These are phyloP conservation scores for Cyclospora cayetanensis DNA, from an alignment of 169 alveolate species.

Conservation along the genomic window DNA sequence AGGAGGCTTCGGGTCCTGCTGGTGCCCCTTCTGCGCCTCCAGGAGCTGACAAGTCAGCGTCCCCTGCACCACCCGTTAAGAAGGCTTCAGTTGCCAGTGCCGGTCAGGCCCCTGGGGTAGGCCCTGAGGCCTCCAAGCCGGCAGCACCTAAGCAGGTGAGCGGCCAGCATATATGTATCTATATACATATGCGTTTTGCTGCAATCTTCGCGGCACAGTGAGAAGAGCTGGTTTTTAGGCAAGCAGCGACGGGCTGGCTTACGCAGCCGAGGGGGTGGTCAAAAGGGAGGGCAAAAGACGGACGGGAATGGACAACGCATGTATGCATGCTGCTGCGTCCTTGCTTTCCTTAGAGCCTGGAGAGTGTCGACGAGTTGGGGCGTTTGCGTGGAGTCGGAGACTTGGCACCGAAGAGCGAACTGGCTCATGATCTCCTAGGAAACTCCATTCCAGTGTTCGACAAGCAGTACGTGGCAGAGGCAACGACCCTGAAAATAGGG, in stretches of 20 bases:
- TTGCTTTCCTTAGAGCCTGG: background rate
- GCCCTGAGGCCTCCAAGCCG: too few species aligned
- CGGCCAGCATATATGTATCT: background rate
- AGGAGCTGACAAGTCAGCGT: too few species aligned
- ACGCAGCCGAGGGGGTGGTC: too few species aligned
- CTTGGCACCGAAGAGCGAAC: constrained; percentile 51
- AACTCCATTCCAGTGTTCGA: constrained; percentile 47
- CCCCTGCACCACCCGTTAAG: too few species aligned
- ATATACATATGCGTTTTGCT: background rate
- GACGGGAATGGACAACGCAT: too few species aligned
- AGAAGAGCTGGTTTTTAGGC: background rate
- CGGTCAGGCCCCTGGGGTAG: too few species aligned
- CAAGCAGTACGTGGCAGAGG: constrained; percentile 40
- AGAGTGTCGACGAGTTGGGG: constrained; percentile 44
- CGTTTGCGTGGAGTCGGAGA: constrained; percentile 51
- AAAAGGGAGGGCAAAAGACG: too few species aligned
- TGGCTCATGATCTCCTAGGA: constrained; percentile 35
- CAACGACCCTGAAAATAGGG: too few species aligned
- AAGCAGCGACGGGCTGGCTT: background rate
- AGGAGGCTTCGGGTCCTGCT: background rate
- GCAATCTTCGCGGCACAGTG: background rate
- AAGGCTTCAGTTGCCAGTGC: too few species aligned
- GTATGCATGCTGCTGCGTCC: background rate
- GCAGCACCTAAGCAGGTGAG: background rate
- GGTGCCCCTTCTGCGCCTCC: background rate